Evolutionary conservation across 805 yeast species (phyloP), one percentile per base, ranked within the genome.

Genomic region (Schizosaccharomyces cryophilus): DNA sequence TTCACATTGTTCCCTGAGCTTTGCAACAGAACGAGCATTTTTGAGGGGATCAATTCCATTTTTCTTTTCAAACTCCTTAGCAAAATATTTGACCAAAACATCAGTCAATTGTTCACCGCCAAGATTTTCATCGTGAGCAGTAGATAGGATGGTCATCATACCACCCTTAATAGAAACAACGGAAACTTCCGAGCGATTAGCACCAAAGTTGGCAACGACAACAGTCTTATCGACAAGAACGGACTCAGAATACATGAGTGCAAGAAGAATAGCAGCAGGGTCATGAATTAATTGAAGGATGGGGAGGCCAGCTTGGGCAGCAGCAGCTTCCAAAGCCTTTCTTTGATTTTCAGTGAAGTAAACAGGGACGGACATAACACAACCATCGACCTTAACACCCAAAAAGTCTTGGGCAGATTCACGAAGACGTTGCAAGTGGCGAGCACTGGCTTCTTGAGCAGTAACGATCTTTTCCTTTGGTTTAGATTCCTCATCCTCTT

Each of bases 171-270:
- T 85, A 51, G 96, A 82, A 67, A 93, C 76, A 60, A 93, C 89
- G 63, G 97, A 95, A 64, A 89, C 96, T 70, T 93, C 97, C 54
- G 95, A 83, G 74, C 97, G 80, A 67, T 88, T 78, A 70, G 95
- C 96, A 72, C 98, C 98, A 68, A 93, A 86, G 73, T 93, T 98
- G 61, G 95, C 94, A 66, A 93, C 96, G 60, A 87, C 94, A 69
- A 83, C 83, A 63, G 86, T 73, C 76, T 84, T 84, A 73, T 87
- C 95, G 66, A 80, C 73, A 21, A 68, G 61, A 30, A 60, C 59
- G 7, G 30, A 6, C 19, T 56, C 60, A 21, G 42, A 40, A 58
- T 62, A 61, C 64, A 78, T 80, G 69, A 89, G 90, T 4, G 97
- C 87, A 66, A 93, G 77, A 65, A 93, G 75, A 60, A 96, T 95